phyloP scores from a whole-genome alignment of 257 asterid species.

The Solanum microdontum region DNA sequence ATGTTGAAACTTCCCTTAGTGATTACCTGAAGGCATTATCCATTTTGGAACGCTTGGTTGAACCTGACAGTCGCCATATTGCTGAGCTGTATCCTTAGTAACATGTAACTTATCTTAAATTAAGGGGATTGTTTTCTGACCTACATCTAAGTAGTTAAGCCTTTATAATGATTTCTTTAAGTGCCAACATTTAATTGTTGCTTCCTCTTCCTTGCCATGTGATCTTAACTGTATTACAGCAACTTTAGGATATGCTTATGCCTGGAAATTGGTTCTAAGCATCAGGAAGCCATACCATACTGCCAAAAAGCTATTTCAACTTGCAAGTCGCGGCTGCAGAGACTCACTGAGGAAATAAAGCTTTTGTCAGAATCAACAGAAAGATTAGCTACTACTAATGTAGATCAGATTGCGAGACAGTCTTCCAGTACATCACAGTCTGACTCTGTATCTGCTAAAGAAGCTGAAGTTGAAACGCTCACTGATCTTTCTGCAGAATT shows the following conservation, averaged over 20 bases:
- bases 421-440: constrained; percentile 30
- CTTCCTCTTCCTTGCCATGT: not conserved
- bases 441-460: constrained; percentile 30
- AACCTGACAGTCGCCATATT: constrained; percentile 77
- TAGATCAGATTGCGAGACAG: constrained; percentile 22
- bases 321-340: constrained; percentile 62
- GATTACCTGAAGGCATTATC: constrained; percentile 89
- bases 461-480: constrained; percentile 67
- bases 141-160: not conserved
- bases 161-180: not conserved
- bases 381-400: constrained; percentile 26
- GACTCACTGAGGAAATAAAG: constrained; percentile 42
- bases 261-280: constrained; percentile 80
- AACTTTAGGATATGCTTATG: constrained; percentile 88
- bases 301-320: constrained; percentile 72
- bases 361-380: constrained; percentile 15
- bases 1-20: constrained; percentile 82
- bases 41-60: constrained; percentile 72
- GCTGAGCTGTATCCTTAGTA: constrained; percentile 89
- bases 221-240: constrained; percentile 45
- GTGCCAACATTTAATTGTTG: not conserved
- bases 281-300: constrained; percentile 70
- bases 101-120: not conserved
- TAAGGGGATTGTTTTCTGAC: not conserved
- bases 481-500: constrained; percentile 59